phyloP scores from a whole-genome alignment of 1,139 yeast species.

The Zygoascus hellenicus region DNA sequence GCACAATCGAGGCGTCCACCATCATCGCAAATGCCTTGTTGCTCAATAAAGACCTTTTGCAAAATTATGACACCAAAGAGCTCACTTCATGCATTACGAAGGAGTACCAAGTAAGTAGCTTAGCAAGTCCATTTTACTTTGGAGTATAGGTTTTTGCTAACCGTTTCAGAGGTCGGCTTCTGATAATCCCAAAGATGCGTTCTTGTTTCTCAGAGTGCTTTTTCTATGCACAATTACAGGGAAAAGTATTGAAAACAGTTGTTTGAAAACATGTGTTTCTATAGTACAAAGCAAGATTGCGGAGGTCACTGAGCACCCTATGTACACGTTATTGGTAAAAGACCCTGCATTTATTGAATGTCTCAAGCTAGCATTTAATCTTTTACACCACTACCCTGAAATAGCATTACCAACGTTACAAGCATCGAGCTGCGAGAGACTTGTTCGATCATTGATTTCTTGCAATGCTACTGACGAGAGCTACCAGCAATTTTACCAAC shows the following conservation, averaged over 20 bases:
- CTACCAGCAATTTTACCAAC: slow-evolving; percentile 16
- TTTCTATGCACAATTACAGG: slow-evolving; percentile 23
- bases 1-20: slow-evolving; percentile 20
- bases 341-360: slow-evolving; percentile 18
- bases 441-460: slow-evolving; percentile 14
- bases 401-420: slow-evolving; percentile 12
- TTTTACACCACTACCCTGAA: slow-evolving; percentile 21
- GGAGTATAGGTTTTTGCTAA: not conserved
- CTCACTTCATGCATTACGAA: not conserved
- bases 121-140: not conserved
- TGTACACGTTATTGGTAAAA: not conserved
- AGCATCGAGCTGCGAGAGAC: slow-evolving; percentile 13
- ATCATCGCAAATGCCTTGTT: slow-evolving; percentile 24
- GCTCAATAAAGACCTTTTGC: slow-evolving; percentile 17
- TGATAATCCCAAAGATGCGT: not conserved
- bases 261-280: slow-evolving; percentile 15
- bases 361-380: slow-evolving; percentile 21
- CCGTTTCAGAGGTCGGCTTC: not conserved
- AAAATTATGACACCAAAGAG: slow-evolving; percentile 14
- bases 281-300: slow-evolving; percentile 14
- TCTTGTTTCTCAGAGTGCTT: slow-evolving; percentile 19
- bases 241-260: slow-evolving; percentile 11
- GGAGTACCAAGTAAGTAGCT: not conserved
- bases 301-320: not conserved
- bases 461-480: slow-evolving; percentile 10